A percentile compares a stretch with the other conserved stretches of the same genome.
phyloP scores from a whole-genome alignment of 2,329 filamentous ascomycete genomes.

The Scedosporium aurantiacum region DNA sequence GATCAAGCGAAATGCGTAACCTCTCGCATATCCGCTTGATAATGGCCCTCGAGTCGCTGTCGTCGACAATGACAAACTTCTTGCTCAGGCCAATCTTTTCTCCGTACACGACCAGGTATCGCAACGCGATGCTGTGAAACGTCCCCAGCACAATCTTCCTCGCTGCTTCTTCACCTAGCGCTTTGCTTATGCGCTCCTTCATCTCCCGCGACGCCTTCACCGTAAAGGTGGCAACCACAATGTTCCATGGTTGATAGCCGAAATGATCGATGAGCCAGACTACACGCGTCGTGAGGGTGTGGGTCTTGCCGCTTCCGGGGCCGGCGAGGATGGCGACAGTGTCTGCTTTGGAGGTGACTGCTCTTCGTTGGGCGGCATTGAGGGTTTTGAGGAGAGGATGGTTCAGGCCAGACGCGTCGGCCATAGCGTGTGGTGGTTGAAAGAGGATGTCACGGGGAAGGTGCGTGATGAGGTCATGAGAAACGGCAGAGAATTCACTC shows the following conservation, averaged over 20 bases:
- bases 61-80: conserved; percentile 86
- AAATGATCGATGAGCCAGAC: conserved; percentile 71
- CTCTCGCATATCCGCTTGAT: conserved; percentile 74
- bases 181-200: conserved; percentile 71
- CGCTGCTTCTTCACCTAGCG: conserved; percentile 69
- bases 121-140: conserved; percentile 83
- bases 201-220: conserved; percentile 92
- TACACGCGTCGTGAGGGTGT: conserved; percentile 85
- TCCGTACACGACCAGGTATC: conserved; percentile 77
- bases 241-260: conserved; percentile 68
- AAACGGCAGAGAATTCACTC: too few species aligned
- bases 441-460: neutral
- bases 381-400: conserved; percentile 34
- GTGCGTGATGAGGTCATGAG: too few species aligned
- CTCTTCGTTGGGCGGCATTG: conserved; percentile 43
- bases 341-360: conserved; percentile 39
- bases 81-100: conserved; percentile 69
- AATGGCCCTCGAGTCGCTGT: conserved; percentile 66
- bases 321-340: conserved; percentile 58
- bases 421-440: neutral
- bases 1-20: conserved; percentile 56
- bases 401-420: conserved; percentile 2
- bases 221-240: conserved; percentile 94
- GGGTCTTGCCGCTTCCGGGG: conserved; percentile 76
- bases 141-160: conserved; percentile 77